These are phyloP conservation scores for Wilhelminamyces savonicus DNA, from an alignment of 805 yeast species.

Conservation along the genomic window DNA sequence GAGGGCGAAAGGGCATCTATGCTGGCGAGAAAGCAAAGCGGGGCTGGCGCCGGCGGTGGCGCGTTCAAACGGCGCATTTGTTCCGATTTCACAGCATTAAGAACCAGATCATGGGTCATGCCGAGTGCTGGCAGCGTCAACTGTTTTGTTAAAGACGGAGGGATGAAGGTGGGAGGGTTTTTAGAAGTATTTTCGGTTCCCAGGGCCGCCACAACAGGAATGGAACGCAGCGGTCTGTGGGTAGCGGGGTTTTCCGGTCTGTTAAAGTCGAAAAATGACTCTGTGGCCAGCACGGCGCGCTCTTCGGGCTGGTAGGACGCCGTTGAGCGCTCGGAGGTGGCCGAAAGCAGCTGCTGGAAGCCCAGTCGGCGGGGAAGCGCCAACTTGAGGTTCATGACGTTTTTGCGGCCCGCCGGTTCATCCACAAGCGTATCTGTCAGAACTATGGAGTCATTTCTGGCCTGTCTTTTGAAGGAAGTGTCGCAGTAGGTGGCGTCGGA, in stretches of 20 bases:
- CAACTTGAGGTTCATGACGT: slow-evolving; percentile 9
- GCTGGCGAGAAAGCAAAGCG: slow-evolving; percentile 11
- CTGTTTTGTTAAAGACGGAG: slow-evolving; percentile 10
- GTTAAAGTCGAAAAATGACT: too few relatives aligned
- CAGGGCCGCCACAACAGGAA: too few relatives aligned
- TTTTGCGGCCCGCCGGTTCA: slow-evolving; percentile 5
- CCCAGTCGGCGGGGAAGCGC: slow-evolving; percentile 6
- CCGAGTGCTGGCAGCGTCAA: slow-evolving; percentile 15
- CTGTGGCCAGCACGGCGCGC: too few relatives aligned
- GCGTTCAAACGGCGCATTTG: slow-evolving; percentile 17
- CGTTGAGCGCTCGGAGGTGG: too few relatives aligned
- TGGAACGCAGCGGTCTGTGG: too few relatives aligned
- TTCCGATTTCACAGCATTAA: slow-evolving; percentile 14
- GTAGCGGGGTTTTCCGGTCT: too few relatives aligned
- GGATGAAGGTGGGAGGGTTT: slow-evolving; percentile 4
- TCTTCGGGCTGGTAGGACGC: too few relatives aligned
- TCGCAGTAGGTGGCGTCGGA: slow-evolving; percentile 15
- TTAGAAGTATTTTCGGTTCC: too few relatives aligned
- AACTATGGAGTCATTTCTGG: slow-evolving; percentile 12
- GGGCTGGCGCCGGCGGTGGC: too few relatives aligned
- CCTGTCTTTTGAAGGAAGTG: slow-evolving; percentile 1
- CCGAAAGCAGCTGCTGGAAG: slow-evolving; percentile 4
- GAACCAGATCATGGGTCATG: slow-evolving; percentile 7
- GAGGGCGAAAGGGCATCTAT: slow-evolving; percentile 16
- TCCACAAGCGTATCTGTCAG: slow-evolving; percentile 31